Conservation (phyloP, 345 rosid species). For the Acer saccharum region DNA sequence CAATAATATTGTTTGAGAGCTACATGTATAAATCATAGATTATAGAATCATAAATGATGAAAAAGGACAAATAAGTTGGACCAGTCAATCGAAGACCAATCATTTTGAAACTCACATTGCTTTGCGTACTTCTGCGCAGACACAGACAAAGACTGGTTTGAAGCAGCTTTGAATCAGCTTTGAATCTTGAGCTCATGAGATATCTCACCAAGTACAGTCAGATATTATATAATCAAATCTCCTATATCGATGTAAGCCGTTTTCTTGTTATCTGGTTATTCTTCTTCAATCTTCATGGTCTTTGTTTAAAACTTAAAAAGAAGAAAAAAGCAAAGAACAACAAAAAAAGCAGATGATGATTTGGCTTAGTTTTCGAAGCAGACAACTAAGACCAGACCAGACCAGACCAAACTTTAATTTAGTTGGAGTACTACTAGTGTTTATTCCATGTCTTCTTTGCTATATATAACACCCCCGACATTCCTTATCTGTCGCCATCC, state of each 20-base stretch:
- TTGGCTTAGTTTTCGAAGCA: slow-evolving; percentile 20
- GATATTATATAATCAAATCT: not conserved
- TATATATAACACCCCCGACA: slow-evolving; percentile 30
- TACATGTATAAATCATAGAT: too few species aligned
- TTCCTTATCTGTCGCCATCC: slow-evolving; percentile 19
- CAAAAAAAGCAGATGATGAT: slow-evolving; percentile 8
- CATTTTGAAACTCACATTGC: slow-evolving; percentile 33
- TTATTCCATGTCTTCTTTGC: slow-evolving; percentile 24
- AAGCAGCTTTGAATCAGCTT: slow-evolving; percentile 22
- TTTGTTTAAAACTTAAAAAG: slow-evolving; percentile 22
- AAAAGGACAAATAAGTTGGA: slow-evolving; percentile 34
- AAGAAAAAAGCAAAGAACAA: not conserved
- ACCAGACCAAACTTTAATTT: slow-evolving; percentile 16
- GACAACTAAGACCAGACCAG: slow-evolving; percentile 9
- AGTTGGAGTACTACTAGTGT: slow-evolving; percentile 3
- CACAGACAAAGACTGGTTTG: slow-evolving; percentile 26
- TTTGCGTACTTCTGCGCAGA: slow-evolving; percentile 29
- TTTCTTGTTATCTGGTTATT: slow-evolving; percentile 27
- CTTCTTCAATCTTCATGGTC: not conserved
- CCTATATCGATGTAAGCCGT: slow-evolving; percentile 19
- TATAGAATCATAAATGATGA: not conserved
- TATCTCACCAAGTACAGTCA: not conserved
- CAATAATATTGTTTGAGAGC: too few species aligned
- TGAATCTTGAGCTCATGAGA: slow-evolving; percentile 19
- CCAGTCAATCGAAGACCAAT: slow-evolving; percentile 44